Conservation (phyloP, 179 eudicot species). For the Carnegiea gigantea region DNA sequence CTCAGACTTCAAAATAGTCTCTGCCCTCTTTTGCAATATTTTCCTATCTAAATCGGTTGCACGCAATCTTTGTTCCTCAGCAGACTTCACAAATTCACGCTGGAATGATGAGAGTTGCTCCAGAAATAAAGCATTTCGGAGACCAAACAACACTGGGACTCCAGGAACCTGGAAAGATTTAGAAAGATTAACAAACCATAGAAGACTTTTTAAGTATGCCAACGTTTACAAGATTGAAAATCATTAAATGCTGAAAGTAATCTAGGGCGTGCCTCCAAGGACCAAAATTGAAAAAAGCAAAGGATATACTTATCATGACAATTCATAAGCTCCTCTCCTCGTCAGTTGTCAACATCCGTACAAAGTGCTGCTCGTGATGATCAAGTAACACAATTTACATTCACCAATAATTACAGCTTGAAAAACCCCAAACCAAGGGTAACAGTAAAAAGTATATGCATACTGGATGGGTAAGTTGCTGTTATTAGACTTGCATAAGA, state of each 20-base stretch:
- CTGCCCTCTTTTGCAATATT: conserved; percentile 44
- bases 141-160: conserved; percentile 74
- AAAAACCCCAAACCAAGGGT: background rate
- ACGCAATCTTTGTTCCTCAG: conserved; percentile 70
- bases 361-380: too few relatives aligned
- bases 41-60: conserved; percentile 57
- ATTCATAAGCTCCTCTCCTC: background rate
- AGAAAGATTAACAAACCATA: background rate
- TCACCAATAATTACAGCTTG: background rate
- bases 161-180: conserved; percentile 57
- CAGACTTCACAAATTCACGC: conserved; percentile 57
- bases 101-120: conserved; percentile 66
- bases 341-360: background rate
- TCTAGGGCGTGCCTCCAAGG: background rate
- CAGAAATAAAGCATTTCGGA: conserved; percentile 70
- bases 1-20: conserved; percentile 23
- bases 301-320: background rate
- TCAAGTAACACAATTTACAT: too few relatives aligned
- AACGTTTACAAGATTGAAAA: background rate
- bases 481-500: background rate
- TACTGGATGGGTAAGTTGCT: background rate
- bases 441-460: background rate
- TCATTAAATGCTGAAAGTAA: background rate
- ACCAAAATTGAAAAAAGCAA: background rate
- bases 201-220: background rate